Conservation (phyloP, 2,329 filamentous ascomycete genomes). For the Diaporthe longicolla region DNA sequence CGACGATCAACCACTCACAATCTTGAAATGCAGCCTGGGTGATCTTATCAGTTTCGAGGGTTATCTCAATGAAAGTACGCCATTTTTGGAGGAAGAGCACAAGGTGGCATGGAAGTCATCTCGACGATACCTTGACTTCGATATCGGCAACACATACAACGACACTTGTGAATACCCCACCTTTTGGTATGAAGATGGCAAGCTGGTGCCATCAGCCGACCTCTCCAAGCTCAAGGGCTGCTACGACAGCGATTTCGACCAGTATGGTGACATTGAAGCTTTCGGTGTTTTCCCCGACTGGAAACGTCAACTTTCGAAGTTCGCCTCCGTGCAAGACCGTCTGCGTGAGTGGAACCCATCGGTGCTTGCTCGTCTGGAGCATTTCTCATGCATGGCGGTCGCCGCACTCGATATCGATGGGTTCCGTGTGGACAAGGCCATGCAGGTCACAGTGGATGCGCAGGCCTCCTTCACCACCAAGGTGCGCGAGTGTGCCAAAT, state of each 20-base stretch:
- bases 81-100: constrained; percentile 68
- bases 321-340: constrained; percentile 76
- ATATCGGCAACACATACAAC: constrained; percentile 66
- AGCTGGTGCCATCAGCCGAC: constrained; percentile 61
- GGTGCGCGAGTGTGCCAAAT: constrained; percentile 68
- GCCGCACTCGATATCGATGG: constrained; percentile 74
- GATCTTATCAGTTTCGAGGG: constrained; percentile 74
- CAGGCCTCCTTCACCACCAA: constrained; percentile 69
- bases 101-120: constrained; percentile 68
- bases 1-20: constrained; percentile 33
- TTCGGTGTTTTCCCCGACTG: constrained; percentile 75
- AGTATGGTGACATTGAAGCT: constrained; percentile 72
- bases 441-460: constrained; percentile 71
- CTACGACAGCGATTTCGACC: constrained; percentile 73
- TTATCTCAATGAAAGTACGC: constrained; percentile 70
- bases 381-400: constrained; percentile 74
- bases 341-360: constrained; percentile 73
- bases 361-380: constrained; percentile 68
- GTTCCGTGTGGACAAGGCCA: constrained; percentile 76
- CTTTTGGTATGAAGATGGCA: constrained; percentile 72
- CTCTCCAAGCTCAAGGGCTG: constrained; percentile 64
- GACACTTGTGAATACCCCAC: constrained; percentile 68
- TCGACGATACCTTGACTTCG: constrained; percentile 70
- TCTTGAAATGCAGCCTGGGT: constrained; percentile 58
- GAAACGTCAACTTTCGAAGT: constrained; percentile 74